Percentiles rank a stretch among this genome's conserved stretches.
phyloP scores from a whole-genome alignment of 768 basidiomycete species.

The Tricholoma matsutake region DNA sequence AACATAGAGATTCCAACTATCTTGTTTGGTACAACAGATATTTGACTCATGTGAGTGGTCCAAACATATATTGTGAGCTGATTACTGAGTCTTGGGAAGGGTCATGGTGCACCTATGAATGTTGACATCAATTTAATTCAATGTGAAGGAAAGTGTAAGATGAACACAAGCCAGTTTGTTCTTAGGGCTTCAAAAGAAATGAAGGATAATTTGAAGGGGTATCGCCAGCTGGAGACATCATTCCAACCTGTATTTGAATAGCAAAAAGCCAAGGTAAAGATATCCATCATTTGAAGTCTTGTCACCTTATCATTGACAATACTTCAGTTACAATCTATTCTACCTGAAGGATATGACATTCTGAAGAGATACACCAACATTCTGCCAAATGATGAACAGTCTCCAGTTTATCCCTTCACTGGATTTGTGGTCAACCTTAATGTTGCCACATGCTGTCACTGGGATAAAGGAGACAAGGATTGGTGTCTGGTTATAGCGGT shows the following conservation, averaged over 20 bases:
- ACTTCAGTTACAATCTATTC: conserved; percentile 16
- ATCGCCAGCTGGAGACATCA: not conserved
- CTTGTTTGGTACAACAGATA: not conserved
- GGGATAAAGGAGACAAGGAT: conserved; percentile 18
- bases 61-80: not conserved
- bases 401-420: conserved; percentile 21
- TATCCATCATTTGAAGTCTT: not conserved
- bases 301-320: not conserved
- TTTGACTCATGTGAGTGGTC: not conserved
- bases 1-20: not conserved
- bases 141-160: not conserved
- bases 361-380: conserved; percentile 14
- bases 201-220: not conserved
- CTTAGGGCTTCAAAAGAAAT: not conserved
- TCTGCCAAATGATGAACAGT: conserved; percentile 16
- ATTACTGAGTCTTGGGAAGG: not conserved
- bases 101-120: not conserved
- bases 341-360: conserved; percentile 18
- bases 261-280: not conserved
- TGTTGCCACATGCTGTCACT: conserved; percentile 17
- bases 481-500: conserved; percentile 21
- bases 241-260: not conserved
- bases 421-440: conserved; percentile 26
- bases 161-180: not conserved
- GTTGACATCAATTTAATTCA: not conserved